Evolutionary conservation across 2,329 filamentous ascomycete species (phyloP).

Genomic region (Trichoderma lentiforme): DNA sequence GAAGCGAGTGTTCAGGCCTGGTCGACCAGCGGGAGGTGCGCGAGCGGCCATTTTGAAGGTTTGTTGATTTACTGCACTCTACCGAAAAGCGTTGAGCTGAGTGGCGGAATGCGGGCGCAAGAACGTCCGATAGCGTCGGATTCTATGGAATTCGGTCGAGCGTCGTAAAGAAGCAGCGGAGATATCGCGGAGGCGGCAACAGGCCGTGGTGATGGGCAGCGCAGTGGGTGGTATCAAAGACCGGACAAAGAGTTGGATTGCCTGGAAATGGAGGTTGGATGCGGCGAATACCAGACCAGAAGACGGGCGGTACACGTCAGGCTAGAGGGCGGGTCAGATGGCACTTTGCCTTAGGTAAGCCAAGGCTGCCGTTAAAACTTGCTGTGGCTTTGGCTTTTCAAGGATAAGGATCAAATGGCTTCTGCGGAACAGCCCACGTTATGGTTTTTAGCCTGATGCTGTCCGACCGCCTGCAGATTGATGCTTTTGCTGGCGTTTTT

Average conservation of each 20-base stretch:
- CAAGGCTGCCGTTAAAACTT: not conserved
- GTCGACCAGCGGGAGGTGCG: constrained; percentile 61
- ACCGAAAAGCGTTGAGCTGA: not conserved
- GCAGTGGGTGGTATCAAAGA: not conserved
- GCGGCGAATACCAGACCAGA: constrained; percentile 21
- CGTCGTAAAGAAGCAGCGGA: not conserved
- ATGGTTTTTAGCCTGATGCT: not conserved
- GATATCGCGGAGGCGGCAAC: not conserved
- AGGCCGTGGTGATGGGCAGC: constrained; percentile 1
- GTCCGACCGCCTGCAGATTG: not conserved
- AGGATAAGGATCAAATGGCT: not conserved
- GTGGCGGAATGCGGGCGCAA: not conserved
- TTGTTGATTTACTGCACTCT: constrained; percentile 27
- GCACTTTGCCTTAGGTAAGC: constrained; percentile 19
- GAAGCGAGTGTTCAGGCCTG: constrained; percentile 76
- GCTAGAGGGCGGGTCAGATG: constrained; percentile 21
- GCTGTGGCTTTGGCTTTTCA: not conserved
- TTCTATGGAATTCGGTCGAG: not conserved
- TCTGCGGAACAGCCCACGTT: not conserved
- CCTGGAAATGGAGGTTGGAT: constrained; percentile 19
- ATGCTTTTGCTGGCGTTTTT: not conserved
- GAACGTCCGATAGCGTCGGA: not conserved
- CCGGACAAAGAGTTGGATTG: constrained; percentile 1
- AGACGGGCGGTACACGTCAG: constrained; percentile 22
- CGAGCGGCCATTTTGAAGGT: constrained; percentile 72